Percentiles rank a stretch among this genome's conserved stretches.
Evolutionary conservation across 2,329 filamentous ascomycete genomes (phyloP).

Genomic region (Fusarium domesticum): DNA sequence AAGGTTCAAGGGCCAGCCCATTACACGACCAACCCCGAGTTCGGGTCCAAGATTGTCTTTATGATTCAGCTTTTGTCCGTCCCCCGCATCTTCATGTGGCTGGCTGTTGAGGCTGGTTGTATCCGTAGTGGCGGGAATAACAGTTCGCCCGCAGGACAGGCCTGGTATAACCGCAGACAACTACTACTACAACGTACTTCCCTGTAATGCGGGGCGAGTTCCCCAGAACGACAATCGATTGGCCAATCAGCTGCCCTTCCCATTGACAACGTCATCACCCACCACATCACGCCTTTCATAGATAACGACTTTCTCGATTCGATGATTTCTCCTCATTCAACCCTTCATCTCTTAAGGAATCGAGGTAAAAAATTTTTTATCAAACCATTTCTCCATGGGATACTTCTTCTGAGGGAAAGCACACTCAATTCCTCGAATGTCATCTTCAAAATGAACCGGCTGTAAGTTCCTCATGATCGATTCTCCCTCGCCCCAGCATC

Average conservation of each 20-base stretch:
- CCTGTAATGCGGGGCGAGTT: neutral
- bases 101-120: too few species aligned
- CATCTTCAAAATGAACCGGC: slow-evolving; percentile 19
- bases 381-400: slow-evolving; percentile 5
- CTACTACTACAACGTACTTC: neutral
- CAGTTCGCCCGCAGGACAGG: too few species aligned
- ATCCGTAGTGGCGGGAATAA: too few species aligned
- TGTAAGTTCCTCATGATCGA: slow-evolving; percentile 18
- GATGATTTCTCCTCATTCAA: slow-evolving; percentile 5
- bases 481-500: slow-evolving; percentile 2
- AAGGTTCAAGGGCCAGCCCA: too few species aligned
- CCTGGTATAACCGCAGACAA: too few species aligned
- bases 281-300: slow-evolving; percentile 27
- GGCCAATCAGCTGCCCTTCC: slow-evolving; percentile 8
- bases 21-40: too few species aligned
- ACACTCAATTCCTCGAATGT: slow-evolving; percentile 11
- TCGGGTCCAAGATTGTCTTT: too few species aligned
- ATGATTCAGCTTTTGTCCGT: too few species aligned
- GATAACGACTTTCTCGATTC: slow-evolving; percentile 3
- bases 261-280: slow-evolving; percentile 24
- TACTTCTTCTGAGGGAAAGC: slow-evolving; percentile 1
- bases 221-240: slow-evolving; percentile 11
- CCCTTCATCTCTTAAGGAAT: slow-evolving; percentile 3
- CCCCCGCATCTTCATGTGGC: too few species aligned
- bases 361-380: neutral